These are phyloP conservation scores for Nannizzia gypsea DNA, from an alignment of 2,329 filamentous ascomycete genomes.

Conservation along the genomic window DNA sequence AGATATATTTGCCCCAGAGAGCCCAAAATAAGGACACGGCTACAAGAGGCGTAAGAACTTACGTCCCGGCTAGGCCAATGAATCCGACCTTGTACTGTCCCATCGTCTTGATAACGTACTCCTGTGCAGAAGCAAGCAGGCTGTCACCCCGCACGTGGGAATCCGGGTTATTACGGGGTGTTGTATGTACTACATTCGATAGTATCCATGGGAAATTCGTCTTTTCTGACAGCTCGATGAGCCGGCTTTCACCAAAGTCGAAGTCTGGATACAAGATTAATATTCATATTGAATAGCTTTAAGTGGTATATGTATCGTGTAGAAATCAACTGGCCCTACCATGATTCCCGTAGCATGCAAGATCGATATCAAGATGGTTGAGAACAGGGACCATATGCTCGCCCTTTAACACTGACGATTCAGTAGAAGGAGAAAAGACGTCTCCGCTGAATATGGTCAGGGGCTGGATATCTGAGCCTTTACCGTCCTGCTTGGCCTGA, in stretches of 20 bases:
- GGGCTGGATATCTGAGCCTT: neutral
- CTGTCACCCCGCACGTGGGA: neutral
- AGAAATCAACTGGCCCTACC: neutral
- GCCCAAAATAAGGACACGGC: neutral
- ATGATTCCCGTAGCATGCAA: neutral
- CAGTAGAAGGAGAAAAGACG: neutral
- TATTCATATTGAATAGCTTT: neutral
- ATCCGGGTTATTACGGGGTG: neutral
- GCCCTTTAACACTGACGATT: neutral
- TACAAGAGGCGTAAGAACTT: neutral
- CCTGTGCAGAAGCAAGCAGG: neutral
- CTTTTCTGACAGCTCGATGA: neutral
- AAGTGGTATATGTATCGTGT: neutral
- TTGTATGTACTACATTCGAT: neutral
- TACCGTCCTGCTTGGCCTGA: neutral
- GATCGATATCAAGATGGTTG: neutral
- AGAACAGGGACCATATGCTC: neutral
- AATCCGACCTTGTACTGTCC: neutral
- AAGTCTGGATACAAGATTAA: neutral
- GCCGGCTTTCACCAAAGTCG: neutral
- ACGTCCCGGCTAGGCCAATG: neutral
- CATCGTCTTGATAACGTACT: neutral
- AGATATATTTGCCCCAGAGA: neutral
- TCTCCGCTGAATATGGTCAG: neutral
- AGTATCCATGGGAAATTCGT: neutral